phyloP scores from a whole-genome alignment of 805 yeast genomes.

The Kregervanrija pseudodelftensis region DNA sequence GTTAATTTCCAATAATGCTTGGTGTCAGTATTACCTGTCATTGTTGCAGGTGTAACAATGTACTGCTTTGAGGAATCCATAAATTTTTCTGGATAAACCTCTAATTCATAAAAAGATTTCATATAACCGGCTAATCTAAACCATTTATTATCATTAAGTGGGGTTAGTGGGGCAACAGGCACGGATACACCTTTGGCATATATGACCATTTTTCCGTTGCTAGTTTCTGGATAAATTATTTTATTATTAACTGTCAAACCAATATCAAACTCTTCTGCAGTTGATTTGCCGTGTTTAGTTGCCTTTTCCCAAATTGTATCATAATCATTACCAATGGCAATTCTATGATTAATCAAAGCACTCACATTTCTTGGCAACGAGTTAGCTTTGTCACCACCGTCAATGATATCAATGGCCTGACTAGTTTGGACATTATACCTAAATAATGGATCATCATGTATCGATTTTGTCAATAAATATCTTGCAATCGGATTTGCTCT shows the following conservation, averaged over 20 bases:
- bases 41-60: constrained; percentile 50
- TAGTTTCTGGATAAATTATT: constrained; percentile 15
- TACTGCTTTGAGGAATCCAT: constrained; percentile 3
- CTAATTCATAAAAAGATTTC: constrained; percentile 53
- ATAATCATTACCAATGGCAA: constrained; percentile 27
- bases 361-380: constrained; percentile 63
- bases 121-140: constrained; percentile 51
- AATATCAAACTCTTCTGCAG: constrained; percentile 31
- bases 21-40: constrained; percentile 71
- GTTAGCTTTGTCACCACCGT: constrained; percentile 69
- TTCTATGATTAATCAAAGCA: constrained; percentile 54
- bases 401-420: constrained; percentile 58
- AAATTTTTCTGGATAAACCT: constrained; percentile 26
- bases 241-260: constrained; percentile 33
- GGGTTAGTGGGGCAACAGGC: constrained; percentile 40
- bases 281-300: constrained; percentile 20
- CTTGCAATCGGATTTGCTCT: constrained; percentile 28
- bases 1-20: constrained; percentile 57
- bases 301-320: constrained; percentile 40
- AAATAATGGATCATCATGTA: constrained; percentile 12
- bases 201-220: constrained; percentile 19
- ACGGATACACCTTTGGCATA: constrained; percentile 13
- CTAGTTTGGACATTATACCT: constrained; percentile 49
- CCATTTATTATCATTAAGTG: constrained; percentile 42
- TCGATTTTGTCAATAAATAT: constrained; percentile 26